These are phyloP conservation scores for Monosporozyma siamensis DNA, from an alignment of 805 yeast genomes.

Conservation along the genomic window DNA sequence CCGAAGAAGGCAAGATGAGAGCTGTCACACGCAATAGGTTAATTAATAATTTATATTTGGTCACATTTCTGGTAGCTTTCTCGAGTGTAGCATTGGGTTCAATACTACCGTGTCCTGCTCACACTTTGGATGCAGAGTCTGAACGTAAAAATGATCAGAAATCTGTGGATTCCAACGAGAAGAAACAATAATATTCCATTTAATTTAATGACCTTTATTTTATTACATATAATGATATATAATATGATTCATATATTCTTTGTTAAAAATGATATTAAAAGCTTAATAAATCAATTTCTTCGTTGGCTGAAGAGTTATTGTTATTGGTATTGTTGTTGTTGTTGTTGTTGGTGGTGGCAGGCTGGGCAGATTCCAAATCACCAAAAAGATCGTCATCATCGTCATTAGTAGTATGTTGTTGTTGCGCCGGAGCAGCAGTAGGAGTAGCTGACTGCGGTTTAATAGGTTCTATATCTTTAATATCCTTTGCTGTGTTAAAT, in stretches of 20 bases:
- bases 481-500: constrained; percentile 53
- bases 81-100: constrained; percentile 36
- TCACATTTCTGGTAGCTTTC: constrained; percentile 56
- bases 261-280: constrained; percentile 12
- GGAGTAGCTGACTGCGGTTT: not conserved
- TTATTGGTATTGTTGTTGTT: constrained; percentile 9
- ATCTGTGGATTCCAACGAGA: not conserved
- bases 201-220: too few relatives aligned
- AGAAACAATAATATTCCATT: not conserved
- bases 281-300: constrained; percentile 26
- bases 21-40: constrained; percentile 46
- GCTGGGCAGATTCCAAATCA: constrained; percentile 21
- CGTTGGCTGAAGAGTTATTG: too few relatives aligned
- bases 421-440: constrained; percentile 4
- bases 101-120: constrained; percentile 37
- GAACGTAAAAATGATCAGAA: not conserved
- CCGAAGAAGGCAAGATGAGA: too few relatives aligned
- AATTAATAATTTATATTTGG: constrained; percentile 44
- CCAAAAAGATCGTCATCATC: constrained; percentile 31
- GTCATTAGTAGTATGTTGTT: constrained; percentile 5
- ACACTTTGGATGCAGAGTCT: constrained; percentile 34
- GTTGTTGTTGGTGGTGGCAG: not conserved
- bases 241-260: constrained; percentile 2
- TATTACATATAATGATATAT: not conserved
- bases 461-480: constrained; percentile 15